Base-by-base conservation (phyloP, 257 asterid species). In the Paulownia fortunei region DNA sequence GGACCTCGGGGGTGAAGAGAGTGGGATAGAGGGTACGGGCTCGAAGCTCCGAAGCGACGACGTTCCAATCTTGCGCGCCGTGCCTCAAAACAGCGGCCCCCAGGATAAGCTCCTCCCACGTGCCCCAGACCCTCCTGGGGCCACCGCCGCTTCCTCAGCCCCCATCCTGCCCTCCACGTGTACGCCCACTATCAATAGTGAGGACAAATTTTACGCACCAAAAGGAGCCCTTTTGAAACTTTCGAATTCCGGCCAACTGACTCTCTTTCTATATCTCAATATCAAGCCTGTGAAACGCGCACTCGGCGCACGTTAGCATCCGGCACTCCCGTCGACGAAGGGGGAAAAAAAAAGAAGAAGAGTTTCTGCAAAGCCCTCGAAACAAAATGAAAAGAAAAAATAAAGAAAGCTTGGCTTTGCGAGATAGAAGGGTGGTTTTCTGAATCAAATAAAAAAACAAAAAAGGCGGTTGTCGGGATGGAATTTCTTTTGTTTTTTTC, bases 71-170 rank as follows among this genome's bases (percentile, higher is more conserved):
- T 19, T 34, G 70, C 0, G 80, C 78, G 16, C 97, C 97, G 81
- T 74, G 81, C 73, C 82, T 66, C 72, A 82, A 51, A 8, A 92
- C 96, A 5, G 97, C 97, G 26, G 92, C 90, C 4, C 92, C 96
- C 0, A 90, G 84, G 80, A 92, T 74, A 34, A 92, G 91, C 83
- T 92, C 97, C 74, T 92, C 97, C 96, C 96, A 88, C 47, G 97
- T 87, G 78, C 87, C 92, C 97, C 97, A 91, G 84, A 39, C 77
- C 67, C 24, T 66, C 41, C 18, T 47, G 78, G 85, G 78, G 23
- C 83, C 86, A 80, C 90, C 75, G 54, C 84, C 83, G 58, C 74
- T 10, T 10, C 61, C 61, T 81, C 89, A 0, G 47, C 82, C 12
- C 82, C 87, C 92, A 86, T 83, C 82, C 44, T 56, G 41, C 84